Base-by-base conservation (phyloP, 768 basidiomycete species). In the Mycena sanguinolenta region DNA sequence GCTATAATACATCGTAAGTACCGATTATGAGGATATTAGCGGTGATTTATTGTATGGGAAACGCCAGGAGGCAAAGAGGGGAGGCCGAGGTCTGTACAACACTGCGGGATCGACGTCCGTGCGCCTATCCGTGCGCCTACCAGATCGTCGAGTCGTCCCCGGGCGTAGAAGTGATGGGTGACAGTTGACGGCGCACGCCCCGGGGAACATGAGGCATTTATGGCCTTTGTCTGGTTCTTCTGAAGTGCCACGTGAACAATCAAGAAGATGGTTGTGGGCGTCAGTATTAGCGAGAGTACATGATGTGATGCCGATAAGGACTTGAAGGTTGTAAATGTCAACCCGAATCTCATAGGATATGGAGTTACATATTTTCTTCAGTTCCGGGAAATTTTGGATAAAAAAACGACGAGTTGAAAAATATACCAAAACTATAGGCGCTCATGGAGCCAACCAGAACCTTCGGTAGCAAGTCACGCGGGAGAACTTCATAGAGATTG, bases 141-240 rank as follows among this genome's bases (percentile, higher is more conserved):
- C 39, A 55, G 64, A 53, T 50, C 53, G 23, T 36, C 3, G 8
- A 12, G 39, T 39, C 36, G 39, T 30, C 32, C 44, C n/a, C 12
- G 17, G 21, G 34, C 28, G 28, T 25, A 36, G 36, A 36, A 53
- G 27, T n/a, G 50, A 32, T 32, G 52, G 36, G 57, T 54, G 46
- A 38, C n/a, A 30, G 19, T 6, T 9, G 58, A 70, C 58, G 42
- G 50, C 27, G 25, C 30, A 28, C 27, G 25, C 44, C 44, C 54
- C n/a, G 27, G 55, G 28, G 19, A 19, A 71, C 70, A 67, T 71
- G 70, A 71, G 70, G 70, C 69, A 42, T 60, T 52, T 63, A 69
- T 58, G 64, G 69, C 25, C 63, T 59, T 63, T 54, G 16, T 65
- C 54, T 65, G 64, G 58, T 71, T 52, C 64, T 70, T 71, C 54